Evolutionary conservation across 140 eudicot species (phyloP), one percentile per base, ranked within the genome.

Genomic region (Ambrosia hybrid): DNA sequence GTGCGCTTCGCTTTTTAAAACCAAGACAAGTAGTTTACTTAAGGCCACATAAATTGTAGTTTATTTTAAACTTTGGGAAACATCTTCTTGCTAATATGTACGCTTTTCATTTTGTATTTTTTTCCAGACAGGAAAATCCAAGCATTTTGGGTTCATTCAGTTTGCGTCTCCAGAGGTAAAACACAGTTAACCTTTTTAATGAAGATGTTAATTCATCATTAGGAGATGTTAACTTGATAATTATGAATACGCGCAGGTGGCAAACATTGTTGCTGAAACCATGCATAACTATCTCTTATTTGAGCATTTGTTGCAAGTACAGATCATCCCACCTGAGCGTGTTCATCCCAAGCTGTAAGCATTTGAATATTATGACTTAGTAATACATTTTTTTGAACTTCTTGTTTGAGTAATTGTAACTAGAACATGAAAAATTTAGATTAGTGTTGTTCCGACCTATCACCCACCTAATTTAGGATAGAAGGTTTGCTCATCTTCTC

Each of bases 291-390:
- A 93, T 75, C 88, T 93, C 0, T 75, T 93, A 82, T 87, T 74
- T 79, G 98, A 93, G 93, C 97, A 90, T 65, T 79, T 93, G 76
- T 63, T 93, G 83, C 97, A 93, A 93, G 98, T 93, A 58, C 85
- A 80, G 6, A 81, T 87, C 51, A 63, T 90, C 66, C 94, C 97
- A 66, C 89, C 96, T 0, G 98, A 93, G 75, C 88, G 75, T 46
- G 96, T 90, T 48, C 96, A 87, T 83, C 91, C 98, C 46, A 90
- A 83, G 67, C 58, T 93, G 98, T 93, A 79, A 89, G 98, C 67
- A 6, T 36, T 61, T 57, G 2, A 45, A 15, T n/a, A 30, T 9
- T 39, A 8, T 1, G 9, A 48, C 26, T 21, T 21, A 21, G 26
- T 21, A 21, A 21, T 21, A 21, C 26, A 21, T 21, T 21, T 21